These are phyloP conservation scores for Phytophthora pinifolia DNA, from an alignment of 352 stramenopile species.

Conservation along the genomic window DNA sequence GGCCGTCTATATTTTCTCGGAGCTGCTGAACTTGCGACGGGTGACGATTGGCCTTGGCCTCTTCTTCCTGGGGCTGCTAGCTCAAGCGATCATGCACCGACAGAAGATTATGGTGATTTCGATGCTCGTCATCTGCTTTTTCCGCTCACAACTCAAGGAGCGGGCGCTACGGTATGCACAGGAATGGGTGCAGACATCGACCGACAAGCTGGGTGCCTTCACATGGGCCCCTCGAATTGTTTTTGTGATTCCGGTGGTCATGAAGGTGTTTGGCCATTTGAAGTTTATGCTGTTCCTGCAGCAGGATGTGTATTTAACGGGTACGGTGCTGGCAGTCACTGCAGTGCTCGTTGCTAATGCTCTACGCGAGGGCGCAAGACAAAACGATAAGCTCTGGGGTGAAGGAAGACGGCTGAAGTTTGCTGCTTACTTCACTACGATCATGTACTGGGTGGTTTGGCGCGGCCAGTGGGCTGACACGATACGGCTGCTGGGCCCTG, in stretches of 20 bases:
- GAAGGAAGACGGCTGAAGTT: conserved; percentile 70
- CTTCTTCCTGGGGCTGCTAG: conserved; percentile 52
- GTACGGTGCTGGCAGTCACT: conserved; percentile 42
- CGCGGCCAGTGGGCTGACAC: conserved; percentile 50
- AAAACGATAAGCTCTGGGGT: conserved; percentile 54
- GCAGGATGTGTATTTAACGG: conserved; percentile 41
- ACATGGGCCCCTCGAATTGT: conserved; percentile 54
- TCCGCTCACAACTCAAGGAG: conserved; percentile 55
- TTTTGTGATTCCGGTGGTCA: conserved; percentile 51
- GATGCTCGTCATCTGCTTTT: conserved; percentile 66
- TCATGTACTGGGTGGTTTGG: conserved; percentile 62
- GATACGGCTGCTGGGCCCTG: conserved; percentile 49
- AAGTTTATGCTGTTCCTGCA: conserved; percentile 80
- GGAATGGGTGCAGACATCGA: conserved; percentile 58
- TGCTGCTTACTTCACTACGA: conserved; percentile 51
- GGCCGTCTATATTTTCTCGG: conserved; percentile 49
- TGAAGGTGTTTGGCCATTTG: conserved; percentile 72
- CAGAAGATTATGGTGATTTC: conserved; percentile 78
- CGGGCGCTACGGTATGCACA: conserved; percentile 33
- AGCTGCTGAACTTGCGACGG: conserved; percentile 52
- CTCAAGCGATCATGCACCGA: conserved; percentile 56
- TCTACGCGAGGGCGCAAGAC: conserved; percentile 24
- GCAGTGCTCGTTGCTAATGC: conserved; percentile 37
- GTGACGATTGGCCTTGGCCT: conserved; percentile 48
- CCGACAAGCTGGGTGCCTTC: conserved; percentile 64